A percentile compares a stretch with the other conserved stretches of the same genome.
phyloP scores from a whole-genome alignment of 2,329 filamentous ascomycete species.

The Xylariaceae sp. region DNA sequence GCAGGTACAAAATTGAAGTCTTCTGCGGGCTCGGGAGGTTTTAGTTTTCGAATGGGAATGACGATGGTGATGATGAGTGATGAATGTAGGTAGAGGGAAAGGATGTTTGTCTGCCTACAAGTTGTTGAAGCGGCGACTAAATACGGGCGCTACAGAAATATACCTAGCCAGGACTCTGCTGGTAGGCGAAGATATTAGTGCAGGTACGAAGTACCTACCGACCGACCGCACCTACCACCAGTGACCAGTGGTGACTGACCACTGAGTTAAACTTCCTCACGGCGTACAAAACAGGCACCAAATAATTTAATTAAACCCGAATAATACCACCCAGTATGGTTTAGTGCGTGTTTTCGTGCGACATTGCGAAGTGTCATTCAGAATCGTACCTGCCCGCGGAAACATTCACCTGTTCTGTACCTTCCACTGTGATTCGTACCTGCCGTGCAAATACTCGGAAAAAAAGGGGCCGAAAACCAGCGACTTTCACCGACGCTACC shows the following conservation, averaged over 20 bases:
- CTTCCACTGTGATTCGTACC: background rate
- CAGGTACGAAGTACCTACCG: background rate
- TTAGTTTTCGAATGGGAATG: background rate
- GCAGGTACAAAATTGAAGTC: too few relatives aligned
- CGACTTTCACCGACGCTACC: background rate
- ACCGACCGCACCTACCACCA: background rate
- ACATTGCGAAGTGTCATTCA: too few relatives aligned
- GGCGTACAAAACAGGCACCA: background rate
- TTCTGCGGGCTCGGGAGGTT: too few relatives aligned
- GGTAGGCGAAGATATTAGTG: background rate
- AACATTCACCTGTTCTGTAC: background rate
- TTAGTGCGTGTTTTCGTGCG: background rate
- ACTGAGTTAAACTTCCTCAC: too few relatives aligned
- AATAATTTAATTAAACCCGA: too few relatives aligned
- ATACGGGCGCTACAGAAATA: background rate
- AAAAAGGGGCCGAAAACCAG: background rate
- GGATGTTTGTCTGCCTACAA: background rate
- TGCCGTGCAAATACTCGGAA: background rate
- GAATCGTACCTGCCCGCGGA: background rate
- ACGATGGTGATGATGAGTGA: background rate
- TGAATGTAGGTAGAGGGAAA: background rate
- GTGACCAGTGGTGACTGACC: too few relatives aligned
- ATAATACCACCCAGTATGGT: background rate
- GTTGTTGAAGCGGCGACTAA: background rate
- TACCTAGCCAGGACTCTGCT: background rate